Conservation (phyloP, 495 filamentous ascomycete species). For the Sporormia fimetaria region DNA sequence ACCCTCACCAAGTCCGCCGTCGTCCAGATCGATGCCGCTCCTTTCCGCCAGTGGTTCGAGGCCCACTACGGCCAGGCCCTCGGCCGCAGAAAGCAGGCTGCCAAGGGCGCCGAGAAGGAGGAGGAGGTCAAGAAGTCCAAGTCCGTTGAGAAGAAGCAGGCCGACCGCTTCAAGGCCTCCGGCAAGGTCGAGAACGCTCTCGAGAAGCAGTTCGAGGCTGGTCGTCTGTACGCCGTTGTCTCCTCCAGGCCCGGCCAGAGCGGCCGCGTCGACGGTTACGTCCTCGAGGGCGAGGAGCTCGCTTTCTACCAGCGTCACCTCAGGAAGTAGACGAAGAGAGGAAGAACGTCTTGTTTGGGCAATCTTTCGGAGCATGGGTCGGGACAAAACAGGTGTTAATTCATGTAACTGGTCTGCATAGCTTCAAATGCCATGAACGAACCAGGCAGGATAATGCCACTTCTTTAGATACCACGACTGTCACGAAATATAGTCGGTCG, state of each 20-base stretch:
- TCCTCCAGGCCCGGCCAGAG: constrained; percentile 90
- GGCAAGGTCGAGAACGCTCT: constrained; percentile 90
- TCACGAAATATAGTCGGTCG: constrained; percentile 9
- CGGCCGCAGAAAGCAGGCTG: constrained; percentile 75
- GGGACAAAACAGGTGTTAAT: constrained; percentile 23
- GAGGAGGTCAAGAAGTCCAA: constrained; percentile 47
- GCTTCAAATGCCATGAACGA: constrained; percentile 18
- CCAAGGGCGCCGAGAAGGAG: constrained; percentile 38
- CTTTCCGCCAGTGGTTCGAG: constrained; percentile 99
- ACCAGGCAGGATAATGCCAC: constrained; percentile 10
- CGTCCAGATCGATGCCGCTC: constrained; percentile 95
- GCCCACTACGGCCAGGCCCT: constrained; percentile 89
- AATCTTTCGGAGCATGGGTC: constrained; percentile 17
- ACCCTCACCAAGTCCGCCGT: constrained; percentile 97
- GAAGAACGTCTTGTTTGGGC: too few relatives aligned
- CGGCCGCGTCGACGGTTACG: constrained; percentile 91
- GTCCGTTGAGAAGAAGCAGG: constrained; percentile 90
- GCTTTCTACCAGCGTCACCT: constrained; percentile 98
- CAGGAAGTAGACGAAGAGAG: constrained; percentile 69
- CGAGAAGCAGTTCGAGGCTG: constrained; percentile 97
- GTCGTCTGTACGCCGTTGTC: constrained; percentile 88
- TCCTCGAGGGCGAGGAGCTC: constrained; percentile 97
- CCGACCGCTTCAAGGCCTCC: constrained; percentile 58
- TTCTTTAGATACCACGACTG: constrained; percentile 20
- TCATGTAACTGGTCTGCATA: constrained; percentile 24